Percentiles rank a stretch among this genome's conserved stretches.
These are phyloP conservation scores for Ulota crispa DNA, from an alignment of 225 moss, liverwort and hornwort species.

Conservation along the genomic window DNA sequence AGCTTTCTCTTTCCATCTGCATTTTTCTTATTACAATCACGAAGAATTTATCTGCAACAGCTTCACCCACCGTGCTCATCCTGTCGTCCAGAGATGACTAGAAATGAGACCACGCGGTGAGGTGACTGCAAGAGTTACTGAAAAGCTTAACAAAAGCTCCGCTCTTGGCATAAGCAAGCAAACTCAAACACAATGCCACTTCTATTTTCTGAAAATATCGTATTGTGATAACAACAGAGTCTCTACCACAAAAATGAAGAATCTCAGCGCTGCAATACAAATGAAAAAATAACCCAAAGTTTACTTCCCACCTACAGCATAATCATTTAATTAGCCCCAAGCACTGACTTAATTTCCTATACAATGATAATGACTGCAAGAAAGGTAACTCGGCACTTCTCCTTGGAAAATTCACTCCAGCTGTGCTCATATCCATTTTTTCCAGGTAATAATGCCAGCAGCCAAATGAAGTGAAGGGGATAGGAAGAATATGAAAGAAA, in stretches of 20 bases:
- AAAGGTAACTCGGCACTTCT: neutral
- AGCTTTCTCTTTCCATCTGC: neutral
- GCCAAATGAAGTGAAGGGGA: neutral
- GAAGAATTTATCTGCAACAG: conserved; percentile 21
- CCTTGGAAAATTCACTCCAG: neutral
- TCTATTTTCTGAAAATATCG: neutral
- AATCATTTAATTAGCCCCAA: neutral
- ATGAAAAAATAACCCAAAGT: neutral
- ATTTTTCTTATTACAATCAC: neutral
- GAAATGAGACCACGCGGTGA: conserved; percentile 35
- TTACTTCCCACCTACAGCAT: neutral
- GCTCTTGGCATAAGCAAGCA: conserved; percentile 28
- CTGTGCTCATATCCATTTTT: neutral
- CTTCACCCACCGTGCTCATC: conserved; percentile 37
- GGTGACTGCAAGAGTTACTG: conserved; percentile 36
- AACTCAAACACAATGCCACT: neutral
- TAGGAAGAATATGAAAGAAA: neutral
- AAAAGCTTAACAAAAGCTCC: conserved; percentile 30
- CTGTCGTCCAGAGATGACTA: conserved; percentile 25
- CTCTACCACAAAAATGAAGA: neutral
- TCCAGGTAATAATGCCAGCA: neutral
- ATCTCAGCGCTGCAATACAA: neutral
- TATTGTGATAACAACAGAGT: neutral
- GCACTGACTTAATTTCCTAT: neutral
- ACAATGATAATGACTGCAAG: neutral